Base-by-base conservation (phyloP, 148 eudicot genomes). In the Amaranthus hypochondriacus region DNA sequence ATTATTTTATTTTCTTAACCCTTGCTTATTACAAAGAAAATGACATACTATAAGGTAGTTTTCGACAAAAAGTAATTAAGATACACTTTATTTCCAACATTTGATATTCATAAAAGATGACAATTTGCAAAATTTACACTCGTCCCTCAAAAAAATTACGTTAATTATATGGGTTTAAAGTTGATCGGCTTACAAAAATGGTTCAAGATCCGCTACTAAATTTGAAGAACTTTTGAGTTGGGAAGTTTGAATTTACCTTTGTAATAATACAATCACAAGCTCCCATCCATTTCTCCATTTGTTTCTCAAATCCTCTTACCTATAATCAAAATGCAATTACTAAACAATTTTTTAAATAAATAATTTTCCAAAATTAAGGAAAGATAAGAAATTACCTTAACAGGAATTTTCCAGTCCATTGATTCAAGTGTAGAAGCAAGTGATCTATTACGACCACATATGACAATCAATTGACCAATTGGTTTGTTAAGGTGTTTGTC, bases 271-370 rank as follows among this genome's bases (percentile, higher is more conserved):
- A 94, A 74, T 94, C 98, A 75, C 97, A 94, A 78, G 96, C 92
- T 48, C 97, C 97, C 98, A 94, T 94, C 97, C 97, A 94, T 77
- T 89, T 94, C 84, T 87, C 90, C 97, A 94, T 94, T 72, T 89
- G 95, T 73, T 82, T 89, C 84, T 94, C 95, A 68, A 94, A 94
- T 54, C 96, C 98, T 80, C 91, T 88, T 46, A 91, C 70, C 98
- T 93, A 58, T 56, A 78, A 50, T 44, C 9, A 62, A 18, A 68
- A 55, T 28, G 48, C 59, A 67, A 42, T 13, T 46, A 46, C 48
- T 54, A 13, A 50, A 56, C 39, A 7, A 13, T 46, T 28, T 28
- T 28, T 28, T 28, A 0, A 0, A 28, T 28, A 28, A 28, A 0
- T 28, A 28, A 28, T 28, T 28, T 28, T 28, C 5, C 11, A 65